Conservation (phyloP, 2,329 filamentous ascomycete species). For the Xylaria multiplex region DNA sequence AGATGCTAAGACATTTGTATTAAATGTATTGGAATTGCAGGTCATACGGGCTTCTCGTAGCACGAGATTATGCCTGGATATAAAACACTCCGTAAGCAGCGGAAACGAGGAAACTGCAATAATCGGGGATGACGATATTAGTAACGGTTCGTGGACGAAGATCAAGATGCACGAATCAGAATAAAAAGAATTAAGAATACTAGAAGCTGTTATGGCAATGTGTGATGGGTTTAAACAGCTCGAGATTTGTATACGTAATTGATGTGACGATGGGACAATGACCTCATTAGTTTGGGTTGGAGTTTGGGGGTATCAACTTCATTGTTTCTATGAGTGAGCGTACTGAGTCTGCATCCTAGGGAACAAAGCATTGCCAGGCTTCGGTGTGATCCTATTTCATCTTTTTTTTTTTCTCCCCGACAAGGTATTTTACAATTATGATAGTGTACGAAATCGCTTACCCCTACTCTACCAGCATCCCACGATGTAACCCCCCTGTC, state of each 20-base stretch:
- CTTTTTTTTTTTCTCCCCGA: background rate
- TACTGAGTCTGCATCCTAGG: background rate
- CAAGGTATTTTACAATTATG: conserved; percentile 4
- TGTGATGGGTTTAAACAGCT: conserved; percentile 8
- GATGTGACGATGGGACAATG: conserved; percentile 4
- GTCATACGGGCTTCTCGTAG: conserved; percentile 29
- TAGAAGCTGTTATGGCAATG: conserved; percentile 2
- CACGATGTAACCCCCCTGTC: conserved; percentile 19
- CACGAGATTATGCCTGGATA: conserved; percentile 31
- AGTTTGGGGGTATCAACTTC: background rate
- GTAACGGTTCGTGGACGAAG: conserved; percentile 22
- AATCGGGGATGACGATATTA: conserved; percentile 19
- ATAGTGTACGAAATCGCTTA: conserved; percentile 8
- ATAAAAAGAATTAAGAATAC: conserved; percentile 12
- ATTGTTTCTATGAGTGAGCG: background rate
- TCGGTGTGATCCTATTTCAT: background rate
- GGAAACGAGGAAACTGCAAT: conserved; percentile 22
- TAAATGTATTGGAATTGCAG: conserved; percentile 30
- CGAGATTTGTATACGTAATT: background rate
- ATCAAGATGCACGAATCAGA: conserved; percentile 22
- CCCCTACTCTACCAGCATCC: conserved; percentile 1
- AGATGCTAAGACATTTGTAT: conserved; percentile 35
- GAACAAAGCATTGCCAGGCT: background rate
- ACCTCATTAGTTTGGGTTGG: background rate
- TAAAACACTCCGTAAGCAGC: conserved; percentile 27